Conservation (phyloP, 768 basidiomycete species). For the Panellus pusillus region DNA sequence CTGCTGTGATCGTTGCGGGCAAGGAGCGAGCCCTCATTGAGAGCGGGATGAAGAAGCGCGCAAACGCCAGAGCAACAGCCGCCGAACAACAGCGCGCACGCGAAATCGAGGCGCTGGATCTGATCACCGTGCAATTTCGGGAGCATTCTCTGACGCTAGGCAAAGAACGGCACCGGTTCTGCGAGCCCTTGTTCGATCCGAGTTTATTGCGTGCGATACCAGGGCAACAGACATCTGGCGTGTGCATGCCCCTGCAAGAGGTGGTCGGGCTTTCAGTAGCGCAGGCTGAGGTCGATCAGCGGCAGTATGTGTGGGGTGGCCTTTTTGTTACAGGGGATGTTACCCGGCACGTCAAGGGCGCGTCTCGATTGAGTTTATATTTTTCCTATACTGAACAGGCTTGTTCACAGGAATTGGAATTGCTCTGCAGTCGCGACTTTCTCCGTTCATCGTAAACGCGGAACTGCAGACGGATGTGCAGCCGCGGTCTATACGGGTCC, state of each 20-base stretch:
- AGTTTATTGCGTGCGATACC: slow-evolving; percentile 46
- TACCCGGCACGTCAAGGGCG: slow-evolving; percentile 71
- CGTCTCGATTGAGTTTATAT: slow-evolving; percentile 7
- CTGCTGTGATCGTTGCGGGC: slow-evolving; percentile 87
- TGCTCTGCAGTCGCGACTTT: slow-evolving; percentile 72
- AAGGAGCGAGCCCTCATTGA: slow-evolving; percentile 89
- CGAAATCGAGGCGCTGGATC: slow-evolving; percentile 83
- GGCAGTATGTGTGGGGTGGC: slow-evolving; percentile 76
- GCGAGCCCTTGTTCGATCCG: slow-evolving; percentile 86
- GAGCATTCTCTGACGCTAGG: slow-evolving; percentile 73
- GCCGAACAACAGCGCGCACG: slow-evolving; percentile 79
- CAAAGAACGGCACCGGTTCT: slow-evolving; percentile 87
- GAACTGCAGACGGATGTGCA: slow-evolving; percentile 74
- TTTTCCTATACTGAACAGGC: not conserved
- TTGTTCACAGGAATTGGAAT: slow-evolving; percentile 51
- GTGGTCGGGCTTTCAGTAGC: slow-evolving; percentile 64
- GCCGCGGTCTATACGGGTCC: slow-evolving; percentile 58
- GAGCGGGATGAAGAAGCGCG: slow-evolving; percentile 76
- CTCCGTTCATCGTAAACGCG: slow-evolving; percentile 58
- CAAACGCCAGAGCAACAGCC: slow-evolving; percentile 68
- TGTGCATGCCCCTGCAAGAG: slow-evolving; percentile 57
- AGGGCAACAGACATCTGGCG: slow-evolving; percentile 26
- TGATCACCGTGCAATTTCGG: slow-evolving; percentile 75
- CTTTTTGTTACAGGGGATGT: slow-evolving; percentile 81
- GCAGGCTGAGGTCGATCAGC: slow-evolving; percentile 60